Percentiles rank a stretch among this genome's conserved stretches.
Evolutionary conservation across 75 land plant species (phyloP).

Genomic region (Cupressus sempervirens): DNA sequence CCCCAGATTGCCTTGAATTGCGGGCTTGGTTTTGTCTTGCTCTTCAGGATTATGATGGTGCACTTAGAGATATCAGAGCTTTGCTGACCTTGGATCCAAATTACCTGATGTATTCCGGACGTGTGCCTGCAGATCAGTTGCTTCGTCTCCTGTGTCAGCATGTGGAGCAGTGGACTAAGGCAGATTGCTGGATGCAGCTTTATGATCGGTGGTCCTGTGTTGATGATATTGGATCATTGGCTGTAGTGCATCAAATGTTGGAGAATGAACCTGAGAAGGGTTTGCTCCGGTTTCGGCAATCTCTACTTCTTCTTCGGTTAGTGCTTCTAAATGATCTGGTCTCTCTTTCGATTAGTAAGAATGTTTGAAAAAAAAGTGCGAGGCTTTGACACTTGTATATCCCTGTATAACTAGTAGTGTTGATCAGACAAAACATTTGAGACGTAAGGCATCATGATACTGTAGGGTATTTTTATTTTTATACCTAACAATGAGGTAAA

Average conservation of each 20-base stretch:
- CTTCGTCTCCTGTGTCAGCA: slow-evolving; percentile 44
- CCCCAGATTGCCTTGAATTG: slow-evolving; percentile 75
- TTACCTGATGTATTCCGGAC: slow-evolving; percentile 73
- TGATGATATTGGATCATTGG: slow-evolving; percentile 88
- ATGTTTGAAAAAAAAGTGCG: neutral
- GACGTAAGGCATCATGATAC: neutral
- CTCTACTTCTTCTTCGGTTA: slow-evolving; percentile 81
- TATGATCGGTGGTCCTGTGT: slow-evolving; percentile 90
- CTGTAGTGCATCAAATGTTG: slow-evolving; percentile 89
- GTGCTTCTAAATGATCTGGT: neutral
- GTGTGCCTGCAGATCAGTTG: slow-evolving; percentile 54
- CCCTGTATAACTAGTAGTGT: neutral
- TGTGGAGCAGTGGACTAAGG: slow-evolving; percentile 60
- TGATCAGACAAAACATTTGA: neutral
- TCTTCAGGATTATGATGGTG: slow-evolving; percentile 64
- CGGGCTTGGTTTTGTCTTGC: slow-evolving; percentile 69
- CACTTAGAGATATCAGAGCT: slow-evolving; percentile 65
- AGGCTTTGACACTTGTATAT: neutral
- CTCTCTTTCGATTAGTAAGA: neutral
- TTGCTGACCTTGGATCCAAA: slow-evolving; percentile 70
- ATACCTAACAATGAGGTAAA: neutral
- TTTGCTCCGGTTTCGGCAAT: slow-evolving; percentile 68
- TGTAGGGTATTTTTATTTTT: neutral
- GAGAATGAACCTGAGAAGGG: slow-evolving; percentile 68
- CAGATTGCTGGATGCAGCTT: slow-evolving; percentile 94